These are phyloP conservation scores for Ophiosphaerella herpotricha DNA, from an alignment of 2,329 filamentous ascomycete species.

Conservation along the genomic window DNA sequence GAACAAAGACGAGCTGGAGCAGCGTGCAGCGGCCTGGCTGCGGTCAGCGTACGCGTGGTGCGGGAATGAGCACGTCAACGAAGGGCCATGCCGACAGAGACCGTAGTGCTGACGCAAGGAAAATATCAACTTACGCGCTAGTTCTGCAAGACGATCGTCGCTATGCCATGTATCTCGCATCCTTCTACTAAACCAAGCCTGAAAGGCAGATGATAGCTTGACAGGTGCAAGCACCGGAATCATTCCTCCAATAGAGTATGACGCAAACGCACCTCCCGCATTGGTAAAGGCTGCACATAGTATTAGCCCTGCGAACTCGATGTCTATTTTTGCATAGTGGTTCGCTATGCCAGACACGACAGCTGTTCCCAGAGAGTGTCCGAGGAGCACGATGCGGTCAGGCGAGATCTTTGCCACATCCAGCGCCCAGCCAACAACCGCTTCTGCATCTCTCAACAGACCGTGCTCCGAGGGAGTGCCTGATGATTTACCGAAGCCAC, in stretches of 20 bases:
- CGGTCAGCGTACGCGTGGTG: conserved; percentile 3
- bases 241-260: conserved; percentile 76
- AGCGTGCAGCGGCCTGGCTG: conserved; percentile 15
- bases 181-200: conserved; percentile 65
- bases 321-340: conserved; percentile 61
- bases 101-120: neutral
- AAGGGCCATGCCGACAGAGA: neutral
- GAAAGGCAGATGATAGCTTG: conserved; percentile 65
- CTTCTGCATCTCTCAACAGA: conserved; percentile 75
- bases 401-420: conserved; percentile 68
- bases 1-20: conserved; percentile 37
- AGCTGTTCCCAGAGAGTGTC: conserved; percentile 88
- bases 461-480: conserved; percentile 80
- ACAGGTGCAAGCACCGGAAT: conserved; percentile 79
- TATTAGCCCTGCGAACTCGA: conserved; percentile 79
- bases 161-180: conserved; percentile 83
- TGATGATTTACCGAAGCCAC: conserved; percentile 82
- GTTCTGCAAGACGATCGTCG: conserved; percentile 64
- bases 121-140: conserved; percentile 48
- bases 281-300: conserved; percentile 81
- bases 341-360: conserved; percentile 77
- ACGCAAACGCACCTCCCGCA: conserved; percentile 72
- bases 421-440: conserved; percentile 76
- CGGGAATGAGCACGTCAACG: neutral
- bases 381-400: conserved; percentile 76